Evolutionary conservation across 495 filamentous ascomycete species (phyloP), one percentile per base, ranked within the genome.

Genomic region (Lasiosphaeris hirsuta): DNA sequence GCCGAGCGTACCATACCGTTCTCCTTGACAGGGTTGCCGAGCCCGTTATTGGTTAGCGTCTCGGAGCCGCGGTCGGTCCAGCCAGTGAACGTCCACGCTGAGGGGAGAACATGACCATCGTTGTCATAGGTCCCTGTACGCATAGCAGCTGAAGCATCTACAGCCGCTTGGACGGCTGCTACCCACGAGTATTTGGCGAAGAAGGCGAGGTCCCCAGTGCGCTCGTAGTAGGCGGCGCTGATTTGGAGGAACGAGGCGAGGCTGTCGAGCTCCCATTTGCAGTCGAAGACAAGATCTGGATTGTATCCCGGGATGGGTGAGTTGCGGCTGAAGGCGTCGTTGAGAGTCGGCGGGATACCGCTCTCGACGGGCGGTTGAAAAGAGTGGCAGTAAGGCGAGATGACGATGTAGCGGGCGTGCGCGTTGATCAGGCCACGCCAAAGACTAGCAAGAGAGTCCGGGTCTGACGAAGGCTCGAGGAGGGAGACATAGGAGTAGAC

Each of bases 261-360:
- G 33, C 79, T 82, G 66, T 85, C 83, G 30, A 86, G 78, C 63
- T 86, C 83, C 69, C 82, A 85, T 63, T 85, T 86, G 74, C 84
- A 86, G 58, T 85, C 84, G 63, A 83, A 86, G 8, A 85, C 81
- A 10, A 74, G 59, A 6, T 70, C 55, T 33, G 69, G 74, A 59
- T 81, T 69, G 61, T 84, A 86, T 0, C 70, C 57, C 3, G 81
- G 80, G 9, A 55, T 56, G 11, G 79, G 78, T 8, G 62, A 59
- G 56, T 85, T 83, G 8, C 75, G 62, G 35, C 43, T 60, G 47
- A 78, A 80, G 1, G 79, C 78, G 14, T 69, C 72, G 60, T 86
- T 86, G 35, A 13, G 46, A 0, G 75, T 74, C 4, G 74, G 75
- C 0, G 60, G 10, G 50, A 86, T 75, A 4, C 72, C 70, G 39